A percentile compares a stretch with the other conserved stretches of the same genome.
These are phyloP conservation scores for Neurospora crassa DNA, from an alignment of 2,329 filamentous ascomycete genomes.

Conservation along the genomic window DNA sequence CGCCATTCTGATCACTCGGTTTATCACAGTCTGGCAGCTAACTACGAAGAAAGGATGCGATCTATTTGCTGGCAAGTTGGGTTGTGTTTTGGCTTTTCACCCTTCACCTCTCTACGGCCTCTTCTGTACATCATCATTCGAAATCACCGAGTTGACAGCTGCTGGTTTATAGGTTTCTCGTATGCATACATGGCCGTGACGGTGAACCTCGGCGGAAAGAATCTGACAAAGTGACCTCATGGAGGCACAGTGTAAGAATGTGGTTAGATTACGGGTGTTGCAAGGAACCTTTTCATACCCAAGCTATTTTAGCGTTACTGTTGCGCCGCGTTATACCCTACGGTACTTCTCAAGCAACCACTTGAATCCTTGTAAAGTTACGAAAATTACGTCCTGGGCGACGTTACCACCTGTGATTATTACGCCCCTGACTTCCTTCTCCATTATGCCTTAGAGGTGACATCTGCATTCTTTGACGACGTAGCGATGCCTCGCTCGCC, in stretches of 20 bases:
- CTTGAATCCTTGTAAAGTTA: not conserved
- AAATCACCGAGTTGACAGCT: not conserved
- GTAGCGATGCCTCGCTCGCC: no score
- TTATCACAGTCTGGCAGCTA: not conserved
- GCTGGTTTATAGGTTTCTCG: not conserved
- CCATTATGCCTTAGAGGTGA: not conserved
- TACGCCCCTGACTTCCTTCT: not conserved
- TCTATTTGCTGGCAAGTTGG: not conserved
- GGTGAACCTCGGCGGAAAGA: not conserved
- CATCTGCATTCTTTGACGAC: not conserved
- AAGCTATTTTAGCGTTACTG: not conserved
- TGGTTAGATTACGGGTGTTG: not conserved
- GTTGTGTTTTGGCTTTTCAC: not conserved
- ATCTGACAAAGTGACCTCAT: slow-evolving; percentile 5
- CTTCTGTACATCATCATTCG: not conserved
- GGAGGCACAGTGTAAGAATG: slow-evolving; percentile 1
- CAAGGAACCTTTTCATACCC: not conserved
- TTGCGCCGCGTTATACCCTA: not conserved
- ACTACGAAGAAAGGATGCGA: not conserved
- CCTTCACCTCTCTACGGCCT: not conserved
- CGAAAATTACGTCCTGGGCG: not conserved
- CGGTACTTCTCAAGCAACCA: not conserved
- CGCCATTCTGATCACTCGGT: not conserved
- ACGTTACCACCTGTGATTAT: not conserved
- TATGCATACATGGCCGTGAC: not conserved